phyloP scores from a whole-genome alignment of 2,329 filamentous ascomycete genomes.

The Xylariaceae sp. region DNA sequence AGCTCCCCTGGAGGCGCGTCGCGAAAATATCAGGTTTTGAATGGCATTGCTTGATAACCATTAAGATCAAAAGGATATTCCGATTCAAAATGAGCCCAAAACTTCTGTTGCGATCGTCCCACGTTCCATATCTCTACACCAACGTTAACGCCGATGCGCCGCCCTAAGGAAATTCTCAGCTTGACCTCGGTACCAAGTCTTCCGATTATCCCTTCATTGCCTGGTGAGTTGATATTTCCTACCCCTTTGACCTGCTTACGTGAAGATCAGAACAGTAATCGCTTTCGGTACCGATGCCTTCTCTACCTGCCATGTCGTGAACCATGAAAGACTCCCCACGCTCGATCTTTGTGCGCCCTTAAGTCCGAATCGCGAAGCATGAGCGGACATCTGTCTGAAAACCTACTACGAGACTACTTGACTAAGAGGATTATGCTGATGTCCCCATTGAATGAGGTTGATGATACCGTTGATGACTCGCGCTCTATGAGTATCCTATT shows the following conservation, averaged over 20 bases:
- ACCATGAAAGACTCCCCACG: neutral
- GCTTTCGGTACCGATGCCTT: neutral
- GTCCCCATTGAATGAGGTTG: neutral
- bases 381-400: neutral
- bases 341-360: neutral
- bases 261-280: neutral
- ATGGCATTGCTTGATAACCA: neutral
- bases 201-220: neutral
- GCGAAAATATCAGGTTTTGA: neutral
- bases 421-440: slow-evolving; percentile 53
- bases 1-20: neutral
- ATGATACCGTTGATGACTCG: neutral
- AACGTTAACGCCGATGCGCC: neutral
- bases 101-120: slow-evolving; percentile 7
- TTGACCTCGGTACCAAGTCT: neutral
- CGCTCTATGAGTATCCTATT: neutral
- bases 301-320: neutral
- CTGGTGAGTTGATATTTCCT: neutral
- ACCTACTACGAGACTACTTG: slow-evolving; percentile 32
- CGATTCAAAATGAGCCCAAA: neutral
- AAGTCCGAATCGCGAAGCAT: neutral
- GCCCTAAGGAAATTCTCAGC: neutral
- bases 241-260: neutral
- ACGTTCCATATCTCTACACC: slow-evolving; percentile 7
- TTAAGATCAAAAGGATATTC: neutral